phyloP scores from a whole-genome alignment of 2,329 filamentous ascomycete species.

The Colletotrichum ledebouriae region DNA sequence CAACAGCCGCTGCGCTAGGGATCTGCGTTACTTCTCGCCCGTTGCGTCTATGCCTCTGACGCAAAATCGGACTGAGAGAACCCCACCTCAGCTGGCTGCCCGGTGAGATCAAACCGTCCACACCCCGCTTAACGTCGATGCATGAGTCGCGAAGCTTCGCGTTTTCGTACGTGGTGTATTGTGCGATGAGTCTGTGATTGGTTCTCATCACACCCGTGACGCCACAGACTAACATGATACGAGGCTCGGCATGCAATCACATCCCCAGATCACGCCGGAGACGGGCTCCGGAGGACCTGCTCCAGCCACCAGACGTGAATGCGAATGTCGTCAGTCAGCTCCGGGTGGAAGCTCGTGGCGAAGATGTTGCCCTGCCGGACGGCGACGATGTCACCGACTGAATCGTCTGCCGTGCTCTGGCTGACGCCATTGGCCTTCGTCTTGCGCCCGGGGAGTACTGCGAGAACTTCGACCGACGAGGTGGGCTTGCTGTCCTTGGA shows the following conservation, averaged over 20 bases:
- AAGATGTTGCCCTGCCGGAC: constrained; percentile 93
- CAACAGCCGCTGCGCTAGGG: constrained; percentile 17
- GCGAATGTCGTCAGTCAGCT: constrained; percentile 87
- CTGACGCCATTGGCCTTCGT: constrained; percentile 52
- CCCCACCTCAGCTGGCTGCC: background rate
- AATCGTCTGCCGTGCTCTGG: constrained; percentile 54
- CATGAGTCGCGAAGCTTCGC: background rate
- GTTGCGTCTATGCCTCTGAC: constrained; percentile 36
- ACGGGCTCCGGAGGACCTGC: constrained; percentile 59
- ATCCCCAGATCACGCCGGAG: constrained; percentile 29
- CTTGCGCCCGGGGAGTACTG: constrained; percentile 61
- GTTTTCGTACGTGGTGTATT: background rate
- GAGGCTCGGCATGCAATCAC: background rate
- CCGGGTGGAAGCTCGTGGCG: constrained; percentile 95
- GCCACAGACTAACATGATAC: background rate
- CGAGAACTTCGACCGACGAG: constrained; percentile 64
- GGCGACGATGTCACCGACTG: constrained; percentile 83
- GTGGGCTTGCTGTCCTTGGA: constrained; percentile 50
- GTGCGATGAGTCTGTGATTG: background rate
- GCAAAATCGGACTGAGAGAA: no score
- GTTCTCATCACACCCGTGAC: background rate
- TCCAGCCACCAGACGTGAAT: constrained; percentile 96
- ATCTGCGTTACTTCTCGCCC: constrained; percentile 14
- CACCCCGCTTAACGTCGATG: constrained; percentile 9
- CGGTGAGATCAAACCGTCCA: constrained; percentile 1